phyloP scores from a whole-genome alignment of 176 grass and related monocot species.

The Alopecurus myosuroides region DNA sequence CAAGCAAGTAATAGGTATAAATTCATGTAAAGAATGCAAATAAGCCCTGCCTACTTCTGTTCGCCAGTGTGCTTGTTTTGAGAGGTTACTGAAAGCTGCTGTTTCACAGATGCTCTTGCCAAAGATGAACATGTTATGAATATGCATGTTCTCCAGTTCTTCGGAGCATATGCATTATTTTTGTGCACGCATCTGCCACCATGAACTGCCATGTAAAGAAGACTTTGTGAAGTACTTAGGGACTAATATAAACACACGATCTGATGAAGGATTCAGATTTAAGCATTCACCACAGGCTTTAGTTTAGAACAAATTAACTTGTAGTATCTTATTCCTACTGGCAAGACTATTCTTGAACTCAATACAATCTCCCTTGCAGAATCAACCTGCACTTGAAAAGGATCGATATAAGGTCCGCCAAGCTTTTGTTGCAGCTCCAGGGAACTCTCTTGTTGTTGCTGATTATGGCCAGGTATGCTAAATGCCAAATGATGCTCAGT shows the following conservation, averaged over 20 bases:
- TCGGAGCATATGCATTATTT: neutral
- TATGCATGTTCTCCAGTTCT: neutral
- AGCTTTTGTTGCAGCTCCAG: constrained; percentile 84
- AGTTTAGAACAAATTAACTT: neutral
- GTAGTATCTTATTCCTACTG: neutral
- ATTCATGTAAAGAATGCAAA: neutral
- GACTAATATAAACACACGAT: neutral
- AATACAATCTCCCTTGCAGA: constrained; percentile 35
- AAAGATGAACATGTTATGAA: constrained; percentile 4
- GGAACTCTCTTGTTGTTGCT: constrained; percentile 92
- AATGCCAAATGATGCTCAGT: constrained; percentile 22
- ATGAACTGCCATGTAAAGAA: neutral
- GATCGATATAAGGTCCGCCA: constrained; percentile 92
- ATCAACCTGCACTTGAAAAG: constrained; percentile 85
- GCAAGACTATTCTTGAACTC: constrained; percentile 3
- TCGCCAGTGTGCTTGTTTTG: constrained; percentile 5
- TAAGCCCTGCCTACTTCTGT: neutral
- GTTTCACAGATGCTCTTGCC: neutral
- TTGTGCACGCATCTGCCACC: neutral
- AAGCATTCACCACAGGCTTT: neutral
- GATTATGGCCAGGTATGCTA: constrained; percentile 80
- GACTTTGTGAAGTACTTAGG: neutral
- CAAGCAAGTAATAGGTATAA: neutral
- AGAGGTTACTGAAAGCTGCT: neutral
- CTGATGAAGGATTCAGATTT: constrained; percentile 10